Conservation (phyloP, 331 rosid genomes). For the Rhamnella rubrinervis region DNA sequence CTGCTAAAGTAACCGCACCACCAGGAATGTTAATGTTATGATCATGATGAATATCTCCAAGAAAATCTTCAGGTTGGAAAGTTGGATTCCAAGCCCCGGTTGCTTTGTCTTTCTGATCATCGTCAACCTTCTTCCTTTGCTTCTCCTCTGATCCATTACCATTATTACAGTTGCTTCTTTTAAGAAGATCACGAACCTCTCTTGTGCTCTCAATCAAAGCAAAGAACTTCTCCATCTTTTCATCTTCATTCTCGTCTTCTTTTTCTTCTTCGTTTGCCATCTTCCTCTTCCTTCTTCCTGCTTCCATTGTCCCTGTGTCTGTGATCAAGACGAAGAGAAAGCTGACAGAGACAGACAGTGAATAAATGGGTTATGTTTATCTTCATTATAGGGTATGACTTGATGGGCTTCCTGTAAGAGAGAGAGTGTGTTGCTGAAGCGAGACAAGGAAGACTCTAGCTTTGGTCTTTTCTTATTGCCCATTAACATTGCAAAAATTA, state of each 20-base stretch:
- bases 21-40: conserved; percentile 3
- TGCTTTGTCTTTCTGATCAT: conserved; percentile 10
- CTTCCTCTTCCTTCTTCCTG: conserved; percentile 68
- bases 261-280: conserved; percentile 13
- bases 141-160: conserved; percentile 1
- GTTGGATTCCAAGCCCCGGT: conserved; percentile 57
- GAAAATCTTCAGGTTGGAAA: conserved; percentile 76
- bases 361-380: background rate
- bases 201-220: conserved; percentile 68
- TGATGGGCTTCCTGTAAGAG: too few species aligned
- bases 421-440: too few species aligned
- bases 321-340: background rate
- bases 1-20: background rate
- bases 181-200: conserved; percentile 39
- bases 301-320: conserved; percentile 40
- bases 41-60: conserved; percentile 22
- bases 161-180: background rate
- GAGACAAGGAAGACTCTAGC: too few species aligned
- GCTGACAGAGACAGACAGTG: background rate
- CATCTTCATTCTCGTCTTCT: conserved; percentile 45
- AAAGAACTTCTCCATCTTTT: conserved; percentile 64
- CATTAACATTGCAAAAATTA: too few species aligned
- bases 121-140: conserved; percentile 14
- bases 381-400: too few species aligned
- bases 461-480: too few species aligned